A percentile compares a stretch with the other conserved stretches of the same genome.
Evolutionary conservation across 2,329 filamentous ascomycete species (phyloP).

Genomic region (Pestalotiopsis sp.): DNA sequence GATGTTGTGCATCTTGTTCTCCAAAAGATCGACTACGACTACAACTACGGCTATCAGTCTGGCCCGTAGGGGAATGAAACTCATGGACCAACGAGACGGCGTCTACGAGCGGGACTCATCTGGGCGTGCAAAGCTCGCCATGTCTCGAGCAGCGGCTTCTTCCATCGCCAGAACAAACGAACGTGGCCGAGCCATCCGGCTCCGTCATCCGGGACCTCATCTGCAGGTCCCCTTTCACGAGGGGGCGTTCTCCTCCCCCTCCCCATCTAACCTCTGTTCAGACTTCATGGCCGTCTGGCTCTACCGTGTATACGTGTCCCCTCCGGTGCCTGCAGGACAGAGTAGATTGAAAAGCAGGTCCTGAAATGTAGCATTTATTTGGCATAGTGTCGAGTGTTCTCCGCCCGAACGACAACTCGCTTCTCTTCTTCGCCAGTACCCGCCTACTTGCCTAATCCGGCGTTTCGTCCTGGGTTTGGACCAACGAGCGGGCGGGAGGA

Average conservation of each 20-base stretch:
- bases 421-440: conserved; percentile 1
- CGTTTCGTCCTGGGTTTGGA: conserved; percentile 5
- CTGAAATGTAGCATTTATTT: background rate
- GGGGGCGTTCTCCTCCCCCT: background rate
- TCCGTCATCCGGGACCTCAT: background rate
- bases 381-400: no score
- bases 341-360: background rate
- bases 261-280: background rate
- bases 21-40: background rate
- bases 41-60: background rate
- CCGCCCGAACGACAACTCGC: background rate
- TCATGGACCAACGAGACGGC: background rate
- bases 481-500: background rate
- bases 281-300: background rate
- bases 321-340: background rate
- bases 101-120: background rate
- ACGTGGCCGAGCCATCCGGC: background rate
- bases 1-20: background rate
- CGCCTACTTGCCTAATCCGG: conserved; percentile 11
- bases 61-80: background rate
- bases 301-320: background rate
- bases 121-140: background rate
- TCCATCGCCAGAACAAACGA: background rate
- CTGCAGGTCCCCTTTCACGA: background rate
- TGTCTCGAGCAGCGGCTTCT: background rate